phyloP scores from a whole-genome alignment of 108 stramenopile species.

The Mediolabrus comicus region DNA sequence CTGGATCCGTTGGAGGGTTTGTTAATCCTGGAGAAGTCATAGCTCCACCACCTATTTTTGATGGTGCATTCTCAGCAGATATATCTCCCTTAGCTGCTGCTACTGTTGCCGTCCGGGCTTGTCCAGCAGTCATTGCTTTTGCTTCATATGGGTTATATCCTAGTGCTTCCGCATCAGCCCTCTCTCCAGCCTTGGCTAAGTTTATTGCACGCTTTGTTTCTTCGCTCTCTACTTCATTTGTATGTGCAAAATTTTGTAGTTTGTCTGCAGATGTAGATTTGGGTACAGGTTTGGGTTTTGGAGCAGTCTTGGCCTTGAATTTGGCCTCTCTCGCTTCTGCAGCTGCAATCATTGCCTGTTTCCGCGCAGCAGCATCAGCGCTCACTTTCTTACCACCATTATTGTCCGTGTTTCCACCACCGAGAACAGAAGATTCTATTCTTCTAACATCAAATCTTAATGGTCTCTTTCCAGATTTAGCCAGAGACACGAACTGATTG shows the following conservation, averaged over 20 bases:
- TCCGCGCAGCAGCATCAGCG: conserved; percentile 59
- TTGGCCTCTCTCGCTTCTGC: conserved; percentile 79
- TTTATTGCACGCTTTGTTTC: conserved; percentile 59
- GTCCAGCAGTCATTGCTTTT: conserved; percentile 64
- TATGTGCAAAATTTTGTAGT: conserved; percentile 9
- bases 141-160: conserved; percentile 89
- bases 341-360: conserved; percentile 83
- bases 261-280: conserved; percentile 16
- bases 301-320: conserved; percentile 57
- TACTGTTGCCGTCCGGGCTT: conserved; percentile 72
- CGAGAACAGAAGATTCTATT: conserved; percentile 36
- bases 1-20: conserved; percentile 48
- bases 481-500: conserved; percentile 62
- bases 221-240: conserved; percentile 27
- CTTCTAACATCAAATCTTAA: conserved; percentile 54
- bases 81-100: conserved; percentile 60
- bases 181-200: conserved; percentile 63
- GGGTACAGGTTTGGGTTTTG: conserved; percentile 44
- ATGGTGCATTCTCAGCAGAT: conserved; percentile 23
- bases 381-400: conserved; percentile 18
- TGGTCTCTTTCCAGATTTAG: conserved; percentile 51
- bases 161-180: conserved; percentile 46
- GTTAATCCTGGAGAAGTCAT: conserved; percentile 18
- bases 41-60: conserved; percentile 9
- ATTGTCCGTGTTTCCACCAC: conserved; percentile 19